These are phyloP conservation scores for Chloranthus sessilifolius DNA, from an alignment of 164 flowering plant species.

Conservation along the genomic window DNA sequence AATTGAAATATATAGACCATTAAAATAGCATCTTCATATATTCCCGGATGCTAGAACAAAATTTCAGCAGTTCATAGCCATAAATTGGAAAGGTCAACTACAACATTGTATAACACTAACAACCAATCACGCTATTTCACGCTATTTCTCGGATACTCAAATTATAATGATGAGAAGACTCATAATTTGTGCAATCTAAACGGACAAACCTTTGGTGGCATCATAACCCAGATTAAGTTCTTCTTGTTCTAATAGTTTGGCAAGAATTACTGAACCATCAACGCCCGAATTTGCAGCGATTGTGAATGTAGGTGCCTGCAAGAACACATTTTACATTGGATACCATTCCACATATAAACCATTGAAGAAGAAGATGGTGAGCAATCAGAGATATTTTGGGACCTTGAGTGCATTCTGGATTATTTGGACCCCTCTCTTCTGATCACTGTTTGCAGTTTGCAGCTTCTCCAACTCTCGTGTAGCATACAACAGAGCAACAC, in stretches of 20 bases:
- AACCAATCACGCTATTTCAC: too few relatives aligned
- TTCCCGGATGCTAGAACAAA: too few relatives aligned
- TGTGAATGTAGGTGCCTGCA: slow-evolving; percentile 64
- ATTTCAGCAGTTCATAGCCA: too few relatives aligned
- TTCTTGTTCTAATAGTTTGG: slow-evolving; percentile 79
- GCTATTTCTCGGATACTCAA: too few relatives aligned
- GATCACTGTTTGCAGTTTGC: slow-evolving; percentile 59
- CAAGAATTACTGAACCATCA: slow-evolving; percentile 61
- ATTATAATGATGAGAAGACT: not conserved
- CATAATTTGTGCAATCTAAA: not conserved
- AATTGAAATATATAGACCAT: too few relatives aligned
- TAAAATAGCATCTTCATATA: too few relatives aligned
- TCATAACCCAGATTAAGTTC: slow-evolving; percentile 68
- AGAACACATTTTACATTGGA: slow-evolving; percentile 4
- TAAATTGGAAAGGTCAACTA: too few relatives aligned
- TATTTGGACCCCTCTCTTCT: slow-evolving; percentile 70
- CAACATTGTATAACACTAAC: too few relatives aligned
- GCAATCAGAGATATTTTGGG: not conserved
- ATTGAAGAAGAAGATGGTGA: not conserved
- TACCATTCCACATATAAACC: not conserved
- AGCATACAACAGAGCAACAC: slow-evolving; percentile 83
- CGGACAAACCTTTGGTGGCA: slow-evolving; percentile 74
- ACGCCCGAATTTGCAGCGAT: slow-evolving; percentile 85
- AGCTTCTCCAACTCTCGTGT: slow-evolving; percentile 58
- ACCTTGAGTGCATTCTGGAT: slow-evolving; percentile 85